Evolutionary conservation across 257 asterid species (phyloP).

Genomic region (Echium plantagineum): DNA sequence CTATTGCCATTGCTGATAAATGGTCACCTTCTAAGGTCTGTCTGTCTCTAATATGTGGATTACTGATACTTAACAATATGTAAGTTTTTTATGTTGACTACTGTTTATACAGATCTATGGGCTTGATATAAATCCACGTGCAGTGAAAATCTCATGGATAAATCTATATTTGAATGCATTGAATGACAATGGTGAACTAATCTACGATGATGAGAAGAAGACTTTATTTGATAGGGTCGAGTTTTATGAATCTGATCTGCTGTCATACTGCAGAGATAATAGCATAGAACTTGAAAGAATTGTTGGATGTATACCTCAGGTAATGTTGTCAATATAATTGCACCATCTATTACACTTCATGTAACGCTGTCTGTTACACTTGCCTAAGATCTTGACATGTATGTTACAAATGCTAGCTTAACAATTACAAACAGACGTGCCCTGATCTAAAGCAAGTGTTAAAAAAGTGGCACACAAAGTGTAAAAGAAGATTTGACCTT

Average conservation of each 20-base stretch:
- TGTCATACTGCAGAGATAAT: slow-evolving; percentile 82
- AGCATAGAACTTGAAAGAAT: slow-evolving; percentile 85
- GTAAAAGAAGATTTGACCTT: too few species aligned
- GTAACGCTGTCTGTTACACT: too few species aligned
- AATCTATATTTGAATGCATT: slow-evolving; percentile 89
- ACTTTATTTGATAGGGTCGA: slow-evolving; percentile 88
- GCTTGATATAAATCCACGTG: slow-evolving; percentile 98
- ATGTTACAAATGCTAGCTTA: too few species aligned
- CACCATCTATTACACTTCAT: too few species aligned
- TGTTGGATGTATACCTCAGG: slow-evolving; percentile 99
- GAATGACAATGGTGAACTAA: slow-evolving; percentile 79
- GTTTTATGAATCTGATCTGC: slow-evolving; percentile 90
- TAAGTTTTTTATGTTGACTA: slow-evolving; percentile 14
- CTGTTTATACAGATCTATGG: slow-evolving; percentile 76
- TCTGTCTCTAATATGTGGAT: neutral
- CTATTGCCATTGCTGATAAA: slow-evolving; percentile 94
- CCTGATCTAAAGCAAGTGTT: too few species aligned
- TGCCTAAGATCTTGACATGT: too few species aligned
- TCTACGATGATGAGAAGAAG: slow-evolving; percentile 73
- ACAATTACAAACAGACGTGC: too few species aligned
- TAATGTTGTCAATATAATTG: slow-evolving; percentile 21
- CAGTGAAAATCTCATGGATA: slow-evolving; percentile 94
- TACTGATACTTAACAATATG: neutral
- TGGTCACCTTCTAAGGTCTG: slow-evolving; percentile 81
- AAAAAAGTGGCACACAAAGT: too few species aligned